Evolutionary conservation across 768 basidiomycete species (phyloP).

Genomic region (Fomitopsis serialis): DNA sequence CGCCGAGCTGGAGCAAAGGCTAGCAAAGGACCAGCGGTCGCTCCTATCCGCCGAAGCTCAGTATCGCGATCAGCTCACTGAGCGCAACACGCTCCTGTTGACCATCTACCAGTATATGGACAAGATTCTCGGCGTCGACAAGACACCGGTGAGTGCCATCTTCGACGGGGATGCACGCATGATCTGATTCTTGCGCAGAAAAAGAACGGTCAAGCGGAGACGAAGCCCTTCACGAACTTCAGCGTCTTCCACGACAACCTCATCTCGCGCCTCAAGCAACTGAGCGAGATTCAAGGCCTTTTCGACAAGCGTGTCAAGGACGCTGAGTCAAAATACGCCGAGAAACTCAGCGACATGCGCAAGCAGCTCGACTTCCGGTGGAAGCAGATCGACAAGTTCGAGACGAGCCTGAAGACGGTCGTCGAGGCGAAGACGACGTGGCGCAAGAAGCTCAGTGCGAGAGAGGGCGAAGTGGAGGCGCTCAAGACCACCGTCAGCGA

Average conservation of each 20-base stretch:
- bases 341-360: slow-evolving; percentile 73
- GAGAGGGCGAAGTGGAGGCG: slow-evolving; percentile 87
- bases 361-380: slow-evolving; percentile 85
- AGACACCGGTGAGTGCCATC: slow-evolving; percentile 60
- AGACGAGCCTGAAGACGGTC: slow-evolving; percentile 75
- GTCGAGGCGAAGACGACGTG: slow-evolving; percentile 78
- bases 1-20: slow-evolving; percentile 70
- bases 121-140: slow-evolving; percentile 86
- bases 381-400: slow-evolving; percentile 92
- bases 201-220: slow-evolving; percentile 70
- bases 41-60: slow-evolving; percentile 68
- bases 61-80: slow-evolving; percentile 88
- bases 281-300: slow-evolving; percentile 78
- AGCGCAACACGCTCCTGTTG: slow-evolving; percentile 85
- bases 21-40: slow-evolving; percentile 78
- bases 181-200: slow-evolving; percentile 40
- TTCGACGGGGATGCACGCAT: not conserved
- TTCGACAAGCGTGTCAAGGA: slow-evolving; percentile 86
- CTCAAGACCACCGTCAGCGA: slow-evolving; percentile 77
- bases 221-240: slow-evolving; percentile 93
- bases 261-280: slow-evolving; percentile 76
- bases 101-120: slow-evolving; percentile 96
- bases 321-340: slow-evolving; percentile 63
- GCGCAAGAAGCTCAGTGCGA: slow-evolving; percentile 75
- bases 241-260: slow-evolving; percentile 92